phyloP scores from a whole-genome alignment of 2,329 filamentous ascomycete genomes.

The Penicillium hesseltinei region DNA sequence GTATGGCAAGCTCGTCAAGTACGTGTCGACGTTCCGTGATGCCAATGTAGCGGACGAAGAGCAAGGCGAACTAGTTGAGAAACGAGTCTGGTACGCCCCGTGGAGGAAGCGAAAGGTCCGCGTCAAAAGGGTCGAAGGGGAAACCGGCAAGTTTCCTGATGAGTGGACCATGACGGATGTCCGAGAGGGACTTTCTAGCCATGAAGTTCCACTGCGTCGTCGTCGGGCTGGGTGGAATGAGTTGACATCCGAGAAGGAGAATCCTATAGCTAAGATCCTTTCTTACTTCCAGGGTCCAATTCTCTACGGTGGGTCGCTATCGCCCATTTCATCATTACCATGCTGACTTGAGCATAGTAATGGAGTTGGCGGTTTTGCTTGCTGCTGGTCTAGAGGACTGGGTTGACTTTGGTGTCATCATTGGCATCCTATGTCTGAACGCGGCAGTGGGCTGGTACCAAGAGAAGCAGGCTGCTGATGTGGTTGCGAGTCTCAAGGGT shows the following conservation, averaged over 20 bases:
- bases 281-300: slow-evolving; percentile 69
- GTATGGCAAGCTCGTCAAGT: slow-evolving; percentile 65
- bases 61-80: slow-evolving; percentile 45
- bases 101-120: slow-evolving; percentile 46
- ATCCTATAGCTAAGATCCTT: slow-evolving; percentile 69
- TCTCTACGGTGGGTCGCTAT: neutral
- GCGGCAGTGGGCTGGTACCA: slow-evolving; percentile 77
- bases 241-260: slow-evolving; percentile 73
- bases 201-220: slow-evolving; percentile 61
- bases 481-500: slow-evolving; percentile 72
- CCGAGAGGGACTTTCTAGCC: slow-evolving; percentile 58
- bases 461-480: slow-evolving; percentile 76
- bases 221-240: slow-evolving; percentile 70
- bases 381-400: slow-evolving; percentile 72
- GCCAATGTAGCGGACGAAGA: slow-evolving; percentile 43
- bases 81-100: slow-evolving; percentile 60
- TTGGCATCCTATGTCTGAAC: slow-evolving; percentile 72
- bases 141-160: slow-evolving; percentile 52
- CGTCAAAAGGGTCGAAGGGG: slow-evolving; percentile 24
- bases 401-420: slow-evolving; percentile 76
- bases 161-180: slow-evolving; percentile 70
- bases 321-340: neutral
- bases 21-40: slow-evolving; percentile 65
- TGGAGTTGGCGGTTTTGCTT: slow-evolving; percentile 73
- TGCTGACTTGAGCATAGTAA: slow-evolving; percentile 52